A percentile compares a stretch with the other conserved stretches of the same genome.
Evolutionary conservation across 306 rosid species (phyloP).

Genomic region (Cucurbita moschata): DNA sequence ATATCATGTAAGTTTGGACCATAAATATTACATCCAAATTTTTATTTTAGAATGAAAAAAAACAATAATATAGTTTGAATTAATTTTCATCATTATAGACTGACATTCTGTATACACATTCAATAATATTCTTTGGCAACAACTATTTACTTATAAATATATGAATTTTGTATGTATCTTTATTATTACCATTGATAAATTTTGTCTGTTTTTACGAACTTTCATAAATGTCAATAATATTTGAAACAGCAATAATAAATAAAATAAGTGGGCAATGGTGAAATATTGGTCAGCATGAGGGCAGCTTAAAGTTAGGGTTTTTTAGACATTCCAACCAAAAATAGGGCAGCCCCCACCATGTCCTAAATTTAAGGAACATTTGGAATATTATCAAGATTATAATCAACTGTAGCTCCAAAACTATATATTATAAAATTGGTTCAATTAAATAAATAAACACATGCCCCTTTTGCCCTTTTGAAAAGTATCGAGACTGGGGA

Average conservation of each 20-base stretch:
- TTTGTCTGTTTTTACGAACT: neutral
- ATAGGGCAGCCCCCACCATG: conserved; percentile 6
- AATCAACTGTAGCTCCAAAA: neutral
- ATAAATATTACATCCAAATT: neutral
- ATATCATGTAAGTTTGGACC: too few relatives aligned
- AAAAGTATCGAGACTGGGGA: neutral
- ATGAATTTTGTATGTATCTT: neutral
- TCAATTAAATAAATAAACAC: neutral
- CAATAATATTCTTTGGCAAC: neutral
- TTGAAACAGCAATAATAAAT: neutral
- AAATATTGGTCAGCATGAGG: neutral
- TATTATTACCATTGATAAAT: neutral
- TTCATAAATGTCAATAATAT: neutral
- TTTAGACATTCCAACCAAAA: neutral
- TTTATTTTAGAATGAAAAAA: neutral
- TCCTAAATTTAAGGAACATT: conserved; percentile 1
- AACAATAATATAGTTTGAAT: neutral
- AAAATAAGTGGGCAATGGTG: neutral
- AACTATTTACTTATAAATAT: neutral
- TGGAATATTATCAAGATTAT: conserved; percentile 6
- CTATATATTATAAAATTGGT: neutral
- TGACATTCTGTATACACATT: neutral
- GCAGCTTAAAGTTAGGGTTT: neutral
- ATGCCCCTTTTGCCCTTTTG: neutral
- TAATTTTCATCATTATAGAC: neutral